phyloP scores from a whole-genome alignment of 2,329 filamentous ascomycete species.

The Botrytis hyacinthi region DNA sequence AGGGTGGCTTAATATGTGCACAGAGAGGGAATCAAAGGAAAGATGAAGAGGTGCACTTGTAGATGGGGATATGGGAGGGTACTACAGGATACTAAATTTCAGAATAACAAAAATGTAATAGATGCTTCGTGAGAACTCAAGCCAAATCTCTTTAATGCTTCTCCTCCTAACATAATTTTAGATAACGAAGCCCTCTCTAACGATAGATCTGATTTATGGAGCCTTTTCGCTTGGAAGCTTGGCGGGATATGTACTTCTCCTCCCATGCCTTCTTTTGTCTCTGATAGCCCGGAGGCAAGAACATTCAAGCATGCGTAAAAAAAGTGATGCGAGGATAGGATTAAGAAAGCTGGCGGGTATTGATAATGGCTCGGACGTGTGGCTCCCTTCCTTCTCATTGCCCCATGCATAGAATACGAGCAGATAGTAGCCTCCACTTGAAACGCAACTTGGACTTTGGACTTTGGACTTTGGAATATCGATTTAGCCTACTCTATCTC shows the following conservation, averaged over 20 bases:
- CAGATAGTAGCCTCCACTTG: too few relatives aligned
- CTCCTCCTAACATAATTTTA: background rate
- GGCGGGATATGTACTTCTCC: too few relatives aligned
- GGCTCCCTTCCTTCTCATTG: too few relatives aligned
- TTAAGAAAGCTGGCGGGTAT: background rate
- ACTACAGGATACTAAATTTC: background rate
- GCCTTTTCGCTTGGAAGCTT: background rate
- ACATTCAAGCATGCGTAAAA: too few relatives aligned
- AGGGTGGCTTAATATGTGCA: too few relatives aligned
- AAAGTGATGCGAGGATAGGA: too few relatives aligned
- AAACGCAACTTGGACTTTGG: too few relatives aligned
- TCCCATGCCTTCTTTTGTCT: too few relatives aligned
- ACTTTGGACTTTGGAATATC: background rate
- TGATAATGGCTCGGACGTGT: fast-evolving
- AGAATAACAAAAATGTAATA: background rate
- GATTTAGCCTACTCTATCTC: fast-evolving
- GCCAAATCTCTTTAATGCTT: background rate
- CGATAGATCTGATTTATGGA: background rate
- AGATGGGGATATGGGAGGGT: background rate
- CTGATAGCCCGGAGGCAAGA: too few relatives aligned
- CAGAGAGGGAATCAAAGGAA: too few relatives aligned
- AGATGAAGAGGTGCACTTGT: background rate
- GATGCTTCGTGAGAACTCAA: background rate
- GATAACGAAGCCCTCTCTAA: background rate
- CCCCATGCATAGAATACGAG: background rate